Evolutionary conservation across 2,329 filamentous ascomycete species (phyloP), one percentile per base, ranked within the genome.

Genomic region (Rhynchosporium secalis): DNA sequence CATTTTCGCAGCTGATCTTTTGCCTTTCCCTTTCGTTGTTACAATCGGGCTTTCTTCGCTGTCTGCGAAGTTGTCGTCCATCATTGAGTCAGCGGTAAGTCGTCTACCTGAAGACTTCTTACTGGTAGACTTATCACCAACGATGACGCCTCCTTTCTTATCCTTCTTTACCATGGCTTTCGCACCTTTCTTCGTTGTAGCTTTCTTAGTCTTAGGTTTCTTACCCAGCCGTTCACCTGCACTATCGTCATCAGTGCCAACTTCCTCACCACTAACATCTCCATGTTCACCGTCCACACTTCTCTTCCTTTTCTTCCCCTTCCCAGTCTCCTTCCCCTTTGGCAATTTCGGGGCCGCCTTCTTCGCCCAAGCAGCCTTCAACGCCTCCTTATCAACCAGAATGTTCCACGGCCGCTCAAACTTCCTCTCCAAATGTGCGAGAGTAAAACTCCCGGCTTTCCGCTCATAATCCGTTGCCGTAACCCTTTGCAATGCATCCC

Each of bases 141-240:
- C 49, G 13, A 40, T 12, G 33, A 26, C n/a, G 2, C 36, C 13
- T 4, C 10, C 13, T 38, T 52, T 52, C 49, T 40, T 46, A 10
- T 81, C 80, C 76, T 91, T 85, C 77, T 86, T 82, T 69, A 85
- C 89, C 73, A 96, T 92, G 29, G 91, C 88, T 63, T 97, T 85
- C 15, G 92, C 91, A 66, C 87, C 90, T 67, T 99, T 78, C 62
- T 99, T 82, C 69, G 96, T 91, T 80, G 98, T 97, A 72, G 99
- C 82, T 80, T 98, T 93, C 56, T 88, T 87, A 78, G 98, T 95
- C 1, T 89, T 94, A 51, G 99, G 91, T 76, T 96, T 96, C 65
- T 86, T 80, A 60, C 91, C 82, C 70, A 98, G 81, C 80, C 48
- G 36, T 36, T 38, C 28, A 29, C 57, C 48, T 6, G 20, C 57